A percentile compares a stretch with the other conserved stretches of the same genome.
Conservation (phyloP, 2,329 filamentous ascomycete genomes). For the Zarea fungicola region DNA sequence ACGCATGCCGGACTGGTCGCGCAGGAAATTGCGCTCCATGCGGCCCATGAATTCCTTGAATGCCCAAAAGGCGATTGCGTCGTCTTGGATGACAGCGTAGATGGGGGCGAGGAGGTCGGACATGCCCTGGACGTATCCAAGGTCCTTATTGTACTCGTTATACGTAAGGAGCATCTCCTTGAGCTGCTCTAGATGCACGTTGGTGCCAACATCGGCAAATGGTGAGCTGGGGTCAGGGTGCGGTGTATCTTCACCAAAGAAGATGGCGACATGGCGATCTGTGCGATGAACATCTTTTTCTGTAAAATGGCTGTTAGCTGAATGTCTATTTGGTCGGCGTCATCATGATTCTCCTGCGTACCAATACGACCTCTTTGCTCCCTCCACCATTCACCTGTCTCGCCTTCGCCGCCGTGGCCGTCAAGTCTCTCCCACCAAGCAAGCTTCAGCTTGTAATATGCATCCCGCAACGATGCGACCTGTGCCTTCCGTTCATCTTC, state of each 20-base stretch:
- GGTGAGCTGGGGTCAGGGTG: constrained; percentile 95
- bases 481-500: constrained; percentile 77
- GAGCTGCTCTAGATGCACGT: constrained; percentile 96
- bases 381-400: constrained; percentile 92
- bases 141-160: constrained; percentile 92
- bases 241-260: constrained; percentile 91
- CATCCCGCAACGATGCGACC: constrained; percentile 80
- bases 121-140: constrained; percentile 99
- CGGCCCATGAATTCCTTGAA: constrained; percentile 96
- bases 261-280: constrained; percentile 90
- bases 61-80: constrained; percentile 93
- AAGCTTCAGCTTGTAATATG: constrained; percentile 90
- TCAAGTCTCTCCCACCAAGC: constrained; percentile 94
- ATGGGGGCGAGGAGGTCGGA: constrained; percentile 92
- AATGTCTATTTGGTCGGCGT: constrained; percentile 16
- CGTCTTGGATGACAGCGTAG: constrained; percentile 95
- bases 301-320: too few relatives aligned
- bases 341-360: constrained; percentile 42
- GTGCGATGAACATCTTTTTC: constrained; percentile 99
- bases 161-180: constrained; percentile 99
- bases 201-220: constrained; percentile 88
- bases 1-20: constrained; percentile 95
- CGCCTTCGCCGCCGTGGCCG: constrained; percentile 71
- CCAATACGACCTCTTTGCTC: constrained; percentile 92
- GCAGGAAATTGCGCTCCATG: constrained; percentile 95